Evolutionary conservation across 1,284 basidiomycete species (phyloP).

Genomic region (Ganoderma lingzhi): DNA sequence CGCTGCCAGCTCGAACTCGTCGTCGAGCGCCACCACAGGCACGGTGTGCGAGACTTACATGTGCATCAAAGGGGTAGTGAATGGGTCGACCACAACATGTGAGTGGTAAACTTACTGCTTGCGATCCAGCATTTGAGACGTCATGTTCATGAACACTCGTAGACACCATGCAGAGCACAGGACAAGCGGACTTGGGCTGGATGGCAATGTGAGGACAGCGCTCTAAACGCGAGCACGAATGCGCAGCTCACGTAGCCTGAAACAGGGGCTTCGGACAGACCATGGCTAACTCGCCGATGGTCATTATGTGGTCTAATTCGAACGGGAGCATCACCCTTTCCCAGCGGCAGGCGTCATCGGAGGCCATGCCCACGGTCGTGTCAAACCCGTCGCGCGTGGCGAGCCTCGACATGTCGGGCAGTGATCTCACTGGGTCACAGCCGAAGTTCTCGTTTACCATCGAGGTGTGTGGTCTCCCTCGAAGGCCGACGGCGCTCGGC

Average conservation of each 20-base stretch:
- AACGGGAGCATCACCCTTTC: conserved; percentile 52
- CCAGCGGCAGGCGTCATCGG: conserved; percentile 46
- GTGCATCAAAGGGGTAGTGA: conserved; percentile 37
- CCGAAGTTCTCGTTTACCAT: conserved; percentile 35
- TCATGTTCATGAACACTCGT: not conserved
- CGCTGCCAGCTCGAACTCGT: conserved; percentile 17
- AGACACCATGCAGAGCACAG: conserved; percentile 36
- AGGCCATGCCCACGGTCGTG: conserved; percentile 48
- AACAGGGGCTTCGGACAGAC: conserved; percentile 45
- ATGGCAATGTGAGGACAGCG: conserved; percentile 36
- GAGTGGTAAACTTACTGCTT: conserved; percentile 18
- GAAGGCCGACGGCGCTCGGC: not conserved
- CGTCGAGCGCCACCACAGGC: conserved; percentile 26
- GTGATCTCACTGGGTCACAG: conserved; percentile 36
- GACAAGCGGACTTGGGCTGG: conserved; percentile 33
- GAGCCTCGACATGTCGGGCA: conserved; percentile 36
- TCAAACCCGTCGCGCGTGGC: conserved; percentile 45
- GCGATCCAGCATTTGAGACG: not conserved
- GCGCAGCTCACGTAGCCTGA: conserved; percentile 3
- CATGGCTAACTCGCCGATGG: conserved; percentile 50
- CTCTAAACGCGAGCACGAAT: not conserved
- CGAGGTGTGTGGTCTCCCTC: conserved; percentile 22
- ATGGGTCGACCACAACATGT: conserved; percentile 36
- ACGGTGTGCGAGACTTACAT: conserved; percentile 29
- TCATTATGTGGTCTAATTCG: conserved; percentile 55